Evolutionary conservation across 768 basidiomycete species (phyloP), one percentile per base, ranked within the genome.

Genomic region (Pleurotus salmoneostramineus): DNA sequence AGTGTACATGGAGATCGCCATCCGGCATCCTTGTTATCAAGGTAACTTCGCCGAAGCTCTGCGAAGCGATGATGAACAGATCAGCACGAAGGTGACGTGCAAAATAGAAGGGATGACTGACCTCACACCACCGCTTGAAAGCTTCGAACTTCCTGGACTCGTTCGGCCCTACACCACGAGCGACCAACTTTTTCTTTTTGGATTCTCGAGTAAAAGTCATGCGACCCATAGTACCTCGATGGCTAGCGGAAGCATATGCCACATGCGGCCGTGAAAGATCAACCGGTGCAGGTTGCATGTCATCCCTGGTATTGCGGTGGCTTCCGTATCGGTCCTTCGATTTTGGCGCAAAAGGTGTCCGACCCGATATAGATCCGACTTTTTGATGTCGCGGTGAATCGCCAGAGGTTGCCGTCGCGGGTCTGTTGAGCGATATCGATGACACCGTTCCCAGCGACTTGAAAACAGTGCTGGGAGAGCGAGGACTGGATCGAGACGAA

Each of bases 31-130:
- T 77, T 37, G 76, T 80, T 65, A 92, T 89, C 61, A 85, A 83
- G 62, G 81, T 84, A 8, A 92, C 70, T 71, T 89, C 88, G 43
- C 90, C 90, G 70, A 92, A 92, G 62, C 77, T 83, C 88, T 89
- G 58, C 42, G 51, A n/a, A 37, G 21, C n/a, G 44, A 34, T 60
- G 3, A 27, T 33, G 65, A 50, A 32, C 55, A 40, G 56, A 33
- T 40, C 27, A 55, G 43, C 31, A 43, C 5, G 12, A 33, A 6
- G 35, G 15, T 34, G 37, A 37, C 34, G 33, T 49, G 44, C 31
- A 15, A 21, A 37, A 15, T 33, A 50, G 33, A 21, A 15, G 31
- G 21, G 17, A 5, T 35, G 0, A 68, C 78, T 54, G 66, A 89
- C 88, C 77, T 89, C 87, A 63, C 90, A 92, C 90, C 90, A 92